Evolutionary conservation across 1,284 basidiomycete genomes (phyloP), one percentile per base, ranked within the genome.

Genomic region (Cutaneotrichosporon cavernicola): DNA sequence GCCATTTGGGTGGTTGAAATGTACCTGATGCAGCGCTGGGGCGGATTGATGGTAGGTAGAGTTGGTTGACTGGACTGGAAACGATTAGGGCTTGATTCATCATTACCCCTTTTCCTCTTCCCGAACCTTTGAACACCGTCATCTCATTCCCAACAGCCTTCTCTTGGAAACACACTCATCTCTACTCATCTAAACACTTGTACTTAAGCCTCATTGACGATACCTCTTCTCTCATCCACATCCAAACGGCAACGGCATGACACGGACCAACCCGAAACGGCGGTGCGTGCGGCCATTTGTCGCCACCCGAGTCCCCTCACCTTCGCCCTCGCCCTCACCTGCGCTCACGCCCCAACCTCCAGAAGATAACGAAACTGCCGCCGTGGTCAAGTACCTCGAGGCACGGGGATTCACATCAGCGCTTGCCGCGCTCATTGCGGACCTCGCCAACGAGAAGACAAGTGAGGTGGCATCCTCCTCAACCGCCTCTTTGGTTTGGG

Each of bases 311-410:
- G 11, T 30, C 31, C 30, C 14, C 31, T 32, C 49, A 13, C 22
- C 49, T 30, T 51, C 51, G 31, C 30, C 31, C 30, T 32, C 30
- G 5, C 9, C 50, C 18, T 31, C 13, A 16, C 1, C 26, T 7
- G 7, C 30, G 4, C 51, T 16, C 14, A 30, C 30, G 5, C 14
- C 31, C 26, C 30, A 52, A 14, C 10, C 26, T 11, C 14, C 30
- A n/a, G 31, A 7, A 10, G 30, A 34, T 30, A 21, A 14, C 31
- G 26, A 31, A 16, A 31, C 26, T 18, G 30, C 30, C 18, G 51
- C 51, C 14, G 51, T 32, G 14, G 16, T 53, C 51, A 53, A n/a
- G 51, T 53, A 34, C 31, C 51, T 53, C 51, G 34, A n/a, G 30
- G 31, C 51, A 1, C 13, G 31, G 16, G 51, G 51, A 30, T 53